Conservation (phyloP, 345 rosid genomes). For the Acer yangbiense region DNA sequence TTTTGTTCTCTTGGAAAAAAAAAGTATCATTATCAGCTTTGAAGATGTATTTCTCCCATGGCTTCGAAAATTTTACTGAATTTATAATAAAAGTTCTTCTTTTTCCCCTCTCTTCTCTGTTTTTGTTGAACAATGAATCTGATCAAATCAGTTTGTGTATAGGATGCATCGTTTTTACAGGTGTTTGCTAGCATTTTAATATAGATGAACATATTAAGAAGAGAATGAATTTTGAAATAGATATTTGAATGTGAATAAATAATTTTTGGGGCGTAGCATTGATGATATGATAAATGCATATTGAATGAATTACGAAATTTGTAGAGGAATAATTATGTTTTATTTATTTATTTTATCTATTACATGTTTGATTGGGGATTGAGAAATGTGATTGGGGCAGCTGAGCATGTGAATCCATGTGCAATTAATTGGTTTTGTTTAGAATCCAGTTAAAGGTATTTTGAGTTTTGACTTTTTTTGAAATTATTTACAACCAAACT, state of each 20-base stretch:
- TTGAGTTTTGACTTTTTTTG: neutral
- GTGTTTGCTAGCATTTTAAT: neutral
- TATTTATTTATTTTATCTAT: too few species aligned
- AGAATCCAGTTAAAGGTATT: neutral
- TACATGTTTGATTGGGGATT: neutral
- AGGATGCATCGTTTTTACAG: neutral
- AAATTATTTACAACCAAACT: too few species aligned
- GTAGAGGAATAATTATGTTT: too few species aligned
- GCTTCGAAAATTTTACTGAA: neutral
- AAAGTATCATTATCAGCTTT: neutral
- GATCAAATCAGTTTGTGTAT: neutral
- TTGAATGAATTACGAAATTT: neutral
- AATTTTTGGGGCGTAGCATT: neutral
- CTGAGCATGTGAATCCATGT: slow-evolving; percentile 14
- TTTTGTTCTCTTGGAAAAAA: neutral
- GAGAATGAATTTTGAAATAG: too few species aligned
- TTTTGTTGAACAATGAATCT: neutral
- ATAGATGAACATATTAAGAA: neutral
- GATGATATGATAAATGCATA: neutral
- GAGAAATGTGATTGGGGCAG: neutral
- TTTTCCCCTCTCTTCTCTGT: neutral
- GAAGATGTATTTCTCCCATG: neutral
- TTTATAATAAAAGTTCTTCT: neutral
- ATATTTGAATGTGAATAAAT: too few species aligned
- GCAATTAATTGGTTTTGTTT: neutral